Base-by-base conservation (phyloP, 2,329 filamentous ascomycete species). In the Karstenula rhodostoma region DNA sequence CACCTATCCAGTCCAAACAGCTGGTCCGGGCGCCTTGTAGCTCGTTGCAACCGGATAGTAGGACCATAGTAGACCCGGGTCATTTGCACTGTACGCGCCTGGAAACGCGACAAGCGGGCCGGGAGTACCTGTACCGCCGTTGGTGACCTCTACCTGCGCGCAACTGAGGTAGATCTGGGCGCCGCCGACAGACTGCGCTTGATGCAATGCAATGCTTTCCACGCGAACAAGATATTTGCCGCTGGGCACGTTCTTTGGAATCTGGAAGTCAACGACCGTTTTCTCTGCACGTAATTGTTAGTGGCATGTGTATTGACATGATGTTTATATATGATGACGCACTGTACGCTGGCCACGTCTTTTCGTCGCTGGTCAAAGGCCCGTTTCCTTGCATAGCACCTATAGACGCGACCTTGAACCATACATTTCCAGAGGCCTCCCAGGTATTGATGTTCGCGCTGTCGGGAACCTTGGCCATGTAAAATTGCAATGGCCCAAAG, bases 401-500 rank as follows among this genome's bases (percentile, higher is more conserved):
- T 13, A 73, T 70, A 43, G 64, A 66, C 15, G 61, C 67, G 2
- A 62, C 68, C 47, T 75, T 76, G 61, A 76, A 75, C 73, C 74
- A 76, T 7, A 76, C 71, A 46, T 71, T 72, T 0, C 72, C 73
- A 10, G 61, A 33, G 2, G 67, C 60, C 46, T 73, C 68, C 72
- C 72, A 75, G 2, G 67, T 69, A 40, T 71, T 70, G 19, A 72
- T 65, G 46, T 71, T 60, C 12, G 63, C 63, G 33, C 59, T 60
- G 29, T 68, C 67, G 2, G 74, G 74, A 17, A 73, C 84, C 69
- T 84, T 85, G 66, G 85, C 85, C 59, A 87, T 78, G 67, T 86
- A 86, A 1, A 84, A 84, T 63, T 85, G 74, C 2, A 83, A 83
- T 17, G 84, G 85, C 1, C 85, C 85, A 60, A 84, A 80, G 72